These are phyloP conservation scores for Mycena sanguinolenta DNA, from an alignment of 768 basidiomycete genomes.

Conservation along the genomic window DNA sequence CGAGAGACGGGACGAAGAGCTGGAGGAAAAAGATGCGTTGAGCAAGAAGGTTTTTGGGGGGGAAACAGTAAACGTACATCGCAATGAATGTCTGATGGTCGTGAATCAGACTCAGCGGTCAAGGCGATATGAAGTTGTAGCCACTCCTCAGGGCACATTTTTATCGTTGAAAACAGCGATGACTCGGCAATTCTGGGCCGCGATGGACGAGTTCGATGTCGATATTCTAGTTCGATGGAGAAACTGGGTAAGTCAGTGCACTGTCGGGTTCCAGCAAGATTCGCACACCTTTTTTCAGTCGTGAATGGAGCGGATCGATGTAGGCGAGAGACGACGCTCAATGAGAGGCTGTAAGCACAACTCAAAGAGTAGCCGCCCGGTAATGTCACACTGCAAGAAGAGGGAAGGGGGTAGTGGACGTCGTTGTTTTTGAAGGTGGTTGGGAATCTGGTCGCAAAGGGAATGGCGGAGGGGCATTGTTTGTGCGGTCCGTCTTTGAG, in stretches of 20 bases:
- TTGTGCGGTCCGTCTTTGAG: background rate
- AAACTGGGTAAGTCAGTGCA: slow-evolving; percentile 10
- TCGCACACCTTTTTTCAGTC: slow-evolving; percentile 17
- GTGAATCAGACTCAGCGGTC: background rate
- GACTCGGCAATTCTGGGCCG: slow-evolving; percentile 24
- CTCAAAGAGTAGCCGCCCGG: slow-evolving; percentile 20
- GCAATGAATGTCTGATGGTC: slow-evolving; percentile 16
- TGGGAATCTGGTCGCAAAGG: slow-evolving; percentile 26
- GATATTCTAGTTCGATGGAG: slow-evolving; percentile 27
- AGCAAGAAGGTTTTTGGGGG: background rate
- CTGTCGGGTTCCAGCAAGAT: background rate
- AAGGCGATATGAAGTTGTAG: slow-evolving; percentile 26
- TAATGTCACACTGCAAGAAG: slow-evolving; percentile 29
- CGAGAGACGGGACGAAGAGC: slow-evolving; percentile 34
- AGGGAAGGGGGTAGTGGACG: slow-evolving; percentile 17
- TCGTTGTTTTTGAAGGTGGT: slow-evolving; percentile 17
- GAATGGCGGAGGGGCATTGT: slow-evolving; percentile 16
- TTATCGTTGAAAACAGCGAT: slow-evolving; percentile 27
- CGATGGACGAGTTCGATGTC: slow-evolving; percentile 29
- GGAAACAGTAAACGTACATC: slow-evolving; percentile 15
- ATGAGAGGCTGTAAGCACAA: slow-evolving; percentile 26
- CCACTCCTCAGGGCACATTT: slow-evolving; percentile 32
- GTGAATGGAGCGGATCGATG: slow-evolving; percentile 15
- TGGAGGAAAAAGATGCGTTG: background rate
- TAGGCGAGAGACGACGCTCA: background rate